Conservation (phyloP, 768 basidiomycete species). For the Lactarius sanguifluus region DNA sequence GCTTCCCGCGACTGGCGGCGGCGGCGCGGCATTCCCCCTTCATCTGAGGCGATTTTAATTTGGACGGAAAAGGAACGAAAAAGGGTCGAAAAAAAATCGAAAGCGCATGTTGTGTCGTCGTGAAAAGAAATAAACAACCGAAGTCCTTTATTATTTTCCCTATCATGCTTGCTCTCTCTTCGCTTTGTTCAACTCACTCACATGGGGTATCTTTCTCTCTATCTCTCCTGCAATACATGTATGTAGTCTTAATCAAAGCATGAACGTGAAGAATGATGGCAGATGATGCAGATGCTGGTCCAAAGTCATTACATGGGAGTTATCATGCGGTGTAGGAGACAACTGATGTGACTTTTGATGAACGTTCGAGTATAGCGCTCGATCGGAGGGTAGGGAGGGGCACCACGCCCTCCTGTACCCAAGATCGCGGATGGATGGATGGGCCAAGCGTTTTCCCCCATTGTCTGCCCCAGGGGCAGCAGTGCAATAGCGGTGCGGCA, state of each 20-base stretch:
- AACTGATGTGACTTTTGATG: slow-evolving; percentile 16
- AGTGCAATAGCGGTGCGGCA: slow-evolving; percentile 6
- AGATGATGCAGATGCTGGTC: background rate
- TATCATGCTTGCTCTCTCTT: background rate
- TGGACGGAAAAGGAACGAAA: background rate
- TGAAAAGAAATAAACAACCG: background rate
- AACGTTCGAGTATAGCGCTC: background rate
- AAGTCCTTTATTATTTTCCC: background rate
- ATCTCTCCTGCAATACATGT: slow-evolving; percentile 2
- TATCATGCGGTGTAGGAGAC: slow-evolving; percentile 18
- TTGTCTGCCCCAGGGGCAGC: background rate
- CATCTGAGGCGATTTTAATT: background rate
- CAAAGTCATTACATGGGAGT: background rate
- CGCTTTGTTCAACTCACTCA: background rate
- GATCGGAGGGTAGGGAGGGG: background rate
- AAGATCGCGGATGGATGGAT: background rate
- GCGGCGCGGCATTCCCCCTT: background rate
- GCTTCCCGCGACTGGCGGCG: background rate
- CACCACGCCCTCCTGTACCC: background rate
- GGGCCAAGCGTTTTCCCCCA: background rate
- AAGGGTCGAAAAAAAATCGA: background rate
- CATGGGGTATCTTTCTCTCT: background rate
- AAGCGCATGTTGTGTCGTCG: background rate
- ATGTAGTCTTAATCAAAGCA: slow-evolving; percentile 8
- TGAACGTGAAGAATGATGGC: background rate